Percentiles rank a stretch among this genome's conserved stretches.
Evolutionary conservation across 2,329 filamentous ascomycete genomes (phyloP).

Genomic region (Leptographium wingfieldii): DNA sequence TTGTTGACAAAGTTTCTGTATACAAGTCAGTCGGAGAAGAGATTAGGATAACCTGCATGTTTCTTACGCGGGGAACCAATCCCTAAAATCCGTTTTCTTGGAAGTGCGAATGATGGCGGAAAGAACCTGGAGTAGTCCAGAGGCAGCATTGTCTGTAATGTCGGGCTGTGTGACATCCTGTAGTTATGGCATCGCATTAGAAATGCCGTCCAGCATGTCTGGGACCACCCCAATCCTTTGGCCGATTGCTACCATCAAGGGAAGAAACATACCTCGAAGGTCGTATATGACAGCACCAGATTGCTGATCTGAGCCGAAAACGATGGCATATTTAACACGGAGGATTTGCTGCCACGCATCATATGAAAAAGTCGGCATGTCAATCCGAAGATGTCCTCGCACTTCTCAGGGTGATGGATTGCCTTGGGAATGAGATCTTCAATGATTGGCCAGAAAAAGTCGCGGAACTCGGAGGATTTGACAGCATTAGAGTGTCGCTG

Average conservation of each 20-base stretch:
- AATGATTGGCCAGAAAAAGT: conserved; percentile 35
- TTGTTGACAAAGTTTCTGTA: conserved; percentile 24
- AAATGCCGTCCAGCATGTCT: neutral
- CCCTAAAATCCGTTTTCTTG: conserved; percentile 5
- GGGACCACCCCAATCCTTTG: neutral
- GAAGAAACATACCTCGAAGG: conserved; percentile 17
- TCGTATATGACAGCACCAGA: conserved; percentile 18
- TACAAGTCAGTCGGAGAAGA: neutral
- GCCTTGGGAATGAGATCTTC: conserved; percentile 25
- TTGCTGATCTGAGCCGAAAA: conserved; percentile 15
- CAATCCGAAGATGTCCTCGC: conserved; percentile 33
- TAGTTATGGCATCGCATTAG: neutral
- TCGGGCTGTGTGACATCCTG: conserved; percentile 28
- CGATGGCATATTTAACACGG: conserved; percentile 17
- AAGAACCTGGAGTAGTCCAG: conserved; percentile 24
- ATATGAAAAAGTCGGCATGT: conserved; percentile 27
- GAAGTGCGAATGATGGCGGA: conserved; percentile 16
- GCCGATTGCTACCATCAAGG: neutral
- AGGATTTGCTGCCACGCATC: conserved; percentile 22
- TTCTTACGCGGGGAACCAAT: conserved; percentile 4
- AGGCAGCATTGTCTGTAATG: conserved; percentile 22
- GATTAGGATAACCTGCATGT: neutral
- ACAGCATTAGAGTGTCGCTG: conserved; percentile 12
- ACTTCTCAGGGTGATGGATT: conserved; percentile 19
- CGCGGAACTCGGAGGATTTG: conserved; percentile 25